A percentile compares a stretch with the other conserved stretches of the same genome.
phyloP scores from a whole-genome alignment of 306 rosid genomes.

The Prosopis cineraria region DNA sequence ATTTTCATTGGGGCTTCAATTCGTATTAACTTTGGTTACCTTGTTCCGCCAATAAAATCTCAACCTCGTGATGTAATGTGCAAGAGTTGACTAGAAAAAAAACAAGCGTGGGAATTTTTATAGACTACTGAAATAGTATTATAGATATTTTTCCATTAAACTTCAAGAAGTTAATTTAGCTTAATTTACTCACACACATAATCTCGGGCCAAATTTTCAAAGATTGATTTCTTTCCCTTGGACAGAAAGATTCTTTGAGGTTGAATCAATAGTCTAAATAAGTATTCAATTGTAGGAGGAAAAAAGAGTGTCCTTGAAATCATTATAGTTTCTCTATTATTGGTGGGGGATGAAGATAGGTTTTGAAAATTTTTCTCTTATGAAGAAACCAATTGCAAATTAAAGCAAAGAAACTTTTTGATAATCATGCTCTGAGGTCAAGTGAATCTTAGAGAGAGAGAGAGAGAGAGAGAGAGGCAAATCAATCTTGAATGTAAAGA shows the following conservation, averaged over 20 bases:
- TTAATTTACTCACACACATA: neutral
- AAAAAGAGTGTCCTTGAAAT: slow-evolving; percentile 45
- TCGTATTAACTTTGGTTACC: too few species aligned
- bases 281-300: slow-evolving; percentile 33
- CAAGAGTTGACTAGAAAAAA: neutral
- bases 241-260: slow-evolving; percentile 40
- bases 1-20: too few species aligned
- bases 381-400: slow-evolving; percentile 61
- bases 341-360: slow-evolving; percentile 50
- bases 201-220: neutral
- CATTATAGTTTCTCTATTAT: slow-evolving; percentile 56
- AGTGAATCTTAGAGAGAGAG: slow-evolving; percentile 28
- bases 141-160: neutral
- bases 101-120: neutral
- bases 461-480: neutral
- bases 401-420: slow-evolving; percentile 68
- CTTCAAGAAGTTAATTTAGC: neutral
- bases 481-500: slow-evolving; percentile 41
- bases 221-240: neutral
- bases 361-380: slow-evolving; percentile 47
- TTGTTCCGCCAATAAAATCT: too few species aligned
- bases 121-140: neutral
- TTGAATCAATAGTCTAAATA: slow-evolving; percentile 45
- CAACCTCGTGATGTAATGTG: too few species aligned
- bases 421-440: slow-evolving; percentile 53